These are phyloP conservation scores for Crithidia brevicula DNA, from an alignment of 208 protist species.

Conservation along the genomic window DNA sequence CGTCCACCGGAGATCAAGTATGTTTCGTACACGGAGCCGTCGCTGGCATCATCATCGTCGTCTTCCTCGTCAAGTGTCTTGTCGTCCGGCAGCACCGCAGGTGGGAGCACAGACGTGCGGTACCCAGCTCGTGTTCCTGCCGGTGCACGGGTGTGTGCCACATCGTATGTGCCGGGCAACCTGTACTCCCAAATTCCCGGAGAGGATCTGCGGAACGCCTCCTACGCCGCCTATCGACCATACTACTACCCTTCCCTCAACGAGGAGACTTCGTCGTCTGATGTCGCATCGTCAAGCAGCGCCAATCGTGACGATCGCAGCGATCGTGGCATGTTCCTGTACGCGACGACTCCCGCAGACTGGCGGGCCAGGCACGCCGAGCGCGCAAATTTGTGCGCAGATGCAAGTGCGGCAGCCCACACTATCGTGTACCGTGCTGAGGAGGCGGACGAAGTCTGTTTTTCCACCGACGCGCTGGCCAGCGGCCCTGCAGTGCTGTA, in stretches of 20 bases:
- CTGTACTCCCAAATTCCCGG: conserved; percentile 31
- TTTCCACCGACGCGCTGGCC: conserved; percentile 6
- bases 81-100: neutral
- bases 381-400: conserved; percentile 13
- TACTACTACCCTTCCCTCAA: conserved; percentile 2
- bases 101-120: neutral
- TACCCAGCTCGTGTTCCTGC: conserved; percentile 8
- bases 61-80: neutral
- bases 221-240: conserved; percentile 4
- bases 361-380: conserved; percentile 2
- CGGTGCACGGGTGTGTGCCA: conserved; percentile 17
- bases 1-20: conserved; percentile 18
- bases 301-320: neutral
- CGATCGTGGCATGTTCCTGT: conserved; percentile 20
- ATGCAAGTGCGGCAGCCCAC: neutral
- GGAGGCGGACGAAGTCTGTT: conserved; percentile 20
- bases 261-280: neutral
- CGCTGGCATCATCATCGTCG: neutral
- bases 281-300: neutral
- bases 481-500: conserved; percentile 12
- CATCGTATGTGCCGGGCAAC: conserved; percentile 19
- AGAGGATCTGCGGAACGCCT: neutral
- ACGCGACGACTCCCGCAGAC: conserved; percentile 5
- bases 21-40: neutral
- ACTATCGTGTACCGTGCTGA: neutral